These are phyloP conservation scores for Aspergillus quadrilineatus DNA, from an alignment of 2,329 filamentous ascomycete genomes.

Conservation along the genomic window DNA sequence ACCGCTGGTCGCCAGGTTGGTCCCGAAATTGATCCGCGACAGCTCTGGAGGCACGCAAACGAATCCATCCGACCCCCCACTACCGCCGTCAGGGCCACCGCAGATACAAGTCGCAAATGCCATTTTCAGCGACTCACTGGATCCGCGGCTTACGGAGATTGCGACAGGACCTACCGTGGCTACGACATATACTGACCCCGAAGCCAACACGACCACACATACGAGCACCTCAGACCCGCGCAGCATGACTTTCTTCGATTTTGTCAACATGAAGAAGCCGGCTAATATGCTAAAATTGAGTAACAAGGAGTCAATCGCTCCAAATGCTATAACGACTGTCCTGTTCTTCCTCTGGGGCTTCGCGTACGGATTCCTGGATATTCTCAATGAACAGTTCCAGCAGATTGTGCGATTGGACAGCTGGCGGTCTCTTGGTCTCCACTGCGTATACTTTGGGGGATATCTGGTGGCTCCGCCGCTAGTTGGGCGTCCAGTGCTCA, in stretches of 20 bases:
- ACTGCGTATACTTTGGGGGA: slow-evolving; percentile 60
- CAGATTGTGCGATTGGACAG: slow-evolving; percentile 43
- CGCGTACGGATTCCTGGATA: slow-evolving; percentile 82
- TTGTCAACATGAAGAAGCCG: slow-evolving; percentile 57
- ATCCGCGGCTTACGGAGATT: slow-evolving; percentile 50
- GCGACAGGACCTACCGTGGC: slow-evolving; percentile 50
- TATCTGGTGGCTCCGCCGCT: slow-evolving; percentile 58
- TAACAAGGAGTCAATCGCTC: slow-evolving; percentile 57
- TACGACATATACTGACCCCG: slow-evolving; percentile 22
- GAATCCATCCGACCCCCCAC: slow-evolving; percentile 12
- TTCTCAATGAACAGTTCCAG: slow-evolving; percentile 67
- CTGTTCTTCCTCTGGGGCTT: slow-evolving; percentile 90
- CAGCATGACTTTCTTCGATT: slow-evolving; percentile 59
- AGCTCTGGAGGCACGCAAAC: slow-evolving; percentile 28
- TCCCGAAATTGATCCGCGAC: slow-evolving; percentile 58
- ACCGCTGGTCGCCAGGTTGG: slow-evolving; percentile 68
- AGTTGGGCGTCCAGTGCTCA: slow-evolving; percentile 56
- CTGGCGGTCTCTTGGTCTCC: slow-evolving; percentile 49
- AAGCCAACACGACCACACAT: slow-evolving; percentile 42
- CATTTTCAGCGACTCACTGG: background rate
- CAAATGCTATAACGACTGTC: slow-evolving; percentile 66
- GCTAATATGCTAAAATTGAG: slow-evolving; percentile 61
- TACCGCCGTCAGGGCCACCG: slow-evolving; percentile 10
- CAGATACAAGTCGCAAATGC: slow-evolving; percentile 11
- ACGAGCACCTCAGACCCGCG: slow-evolving; percentile 32